phyloP scores from a whole-genome alignment of 2,329 filamentous ascomycete genomes.

The Exophiala xenobiotica region DNA sequence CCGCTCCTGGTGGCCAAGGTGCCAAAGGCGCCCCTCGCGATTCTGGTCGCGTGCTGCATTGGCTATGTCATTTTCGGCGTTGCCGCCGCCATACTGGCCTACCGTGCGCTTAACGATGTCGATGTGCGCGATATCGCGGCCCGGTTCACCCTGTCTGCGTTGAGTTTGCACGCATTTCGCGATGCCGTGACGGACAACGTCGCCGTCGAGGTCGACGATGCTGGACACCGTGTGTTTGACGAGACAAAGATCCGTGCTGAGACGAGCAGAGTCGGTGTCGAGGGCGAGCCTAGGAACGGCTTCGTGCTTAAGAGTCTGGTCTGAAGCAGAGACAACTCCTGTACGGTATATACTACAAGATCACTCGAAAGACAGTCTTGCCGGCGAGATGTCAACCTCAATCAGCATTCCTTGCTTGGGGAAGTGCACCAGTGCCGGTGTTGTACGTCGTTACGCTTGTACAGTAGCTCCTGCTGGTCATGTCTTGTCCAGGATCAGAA shows the following conservation, averaged over 20 bases:
- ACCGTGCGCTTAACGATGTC: slow-evolving; percentile 12
- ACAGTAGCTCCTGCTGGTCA: no score
- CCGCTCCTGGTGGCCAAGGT: slow-evolving; percentile 28
- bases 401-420: no score
- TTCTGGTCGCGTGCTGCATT: slow-evolving; percentile 23
- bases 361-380: no score
- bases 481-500: no score
- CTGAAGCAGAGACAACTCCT: background rate
- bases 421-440: no score
- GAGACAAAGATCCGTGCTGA: slow-evolving; percentile 19
- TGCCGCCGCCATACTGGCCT: slow-evolving; percentile 9
- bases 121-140: slow-evolving; percentile 23
- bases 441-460: no score
- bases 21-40: slow-evolving; percentile 24
- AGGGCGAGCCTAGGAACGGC: slow-evolving; percentile 17
- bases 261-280: slow-evolving; percentile 19
- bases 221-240: slow-evolving; percentile 18
- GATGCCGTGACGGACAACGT: slow-evolving; percentile 12
- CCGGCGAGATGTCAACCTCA: no score
- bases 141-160: slow-evolving; percentile 19
- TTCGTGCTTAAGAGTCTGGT: slow-evolving; percentile 22
- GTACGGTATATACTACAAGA: no score
- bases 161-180: slow-evolving; percentile 21
- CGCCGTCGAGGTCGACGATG: slow-evolving; percentile 8
- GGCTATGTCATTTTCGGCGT: slow-evolving; percentile 25